Base-by-base conservation (phyloP, 176 grass and related monocot genomes). In the Canna indica region DNA sequence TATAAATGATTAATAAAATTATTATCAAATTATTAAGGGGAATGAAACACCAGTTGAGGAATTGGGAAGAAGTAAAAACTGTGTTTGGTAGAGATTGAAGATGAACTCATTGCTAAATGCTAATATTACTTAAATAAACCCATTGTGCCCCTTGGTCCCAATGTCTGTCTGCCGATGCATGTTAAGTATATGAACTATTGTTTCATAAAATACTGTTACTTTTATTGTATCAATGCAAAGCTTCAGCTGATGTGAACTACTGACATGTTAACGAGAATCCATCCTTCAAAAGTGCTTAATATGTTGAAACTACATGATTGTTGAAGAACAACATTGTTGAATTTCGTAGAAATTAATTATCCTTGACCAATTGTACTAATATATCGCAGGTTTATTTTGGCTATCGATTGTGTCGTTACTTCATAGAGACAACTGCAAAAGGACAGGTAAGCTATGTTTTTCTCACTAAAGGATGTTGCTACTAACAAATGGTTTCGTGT, bases 371-470 rank as follows among this genome's bases (percentile, higher is more conserved):
- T 50, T 32, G 33, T 67, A 10, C 30, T 15, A 39, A 41, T 31
- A 52, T 31, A 17, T 50, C 15, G 42, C 68, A 70, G 45, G 44
- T 48, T 52, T 50, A 7, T 31, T 20, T 70, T 29, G 45, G 6
- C 1, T 70, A 50, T 70, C 41, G 29, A 26, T 70, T 70, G 45
- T 48, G 41, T 44, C 25, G 45, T 9, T 20, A 52, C 45, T 20
- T 31, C 28, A 9, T 70, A 70, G 29, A 70, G 45, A 27, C 48
- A 20, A 70, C 25, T 18, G 42, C 28, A 32, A 47, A 22, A 70
- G 68, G 68, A 70, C 68, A 3, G 16, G 68, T 70, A 70, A 70
- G 68, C 42, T 59, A 27, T 25, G 14, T 39, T 29, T 59, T 27
- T 31, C 28, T 20, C 9, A 48, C 0, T 17, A 47, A 18, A 5